Percentiles rank a stretch among this genome's conserved stretches.
phyloP scores from a whole-genome alignment of 1,284 basidiomycete genomes.

The Pterula multifida region DNA sequence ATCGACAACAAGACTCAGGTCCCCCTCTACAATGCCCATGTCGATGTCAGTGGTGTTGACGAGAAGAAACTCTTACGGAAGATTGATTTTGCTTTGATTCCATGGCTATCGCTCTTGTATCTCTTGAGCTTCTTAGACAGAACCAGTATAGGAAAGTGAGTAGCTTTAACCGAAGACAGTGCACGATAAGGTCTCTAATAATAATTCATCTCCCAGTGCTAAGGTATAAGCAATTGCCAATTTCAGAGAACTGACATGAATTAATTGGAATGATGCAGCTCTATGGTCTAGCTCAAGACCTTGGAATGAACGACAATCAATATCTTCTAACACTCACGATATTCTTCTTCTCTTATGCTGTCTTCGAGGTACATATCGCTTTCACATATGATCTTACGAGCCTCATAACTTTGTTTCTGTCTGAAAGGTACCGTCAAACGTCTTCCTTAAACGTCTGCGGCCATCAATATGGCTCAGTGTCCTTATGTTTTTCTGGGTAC shows the following conservation, averaged over 20 bases:
- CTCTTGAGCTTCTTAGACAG: constrained; percentile 68
- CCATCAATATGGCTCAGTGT: constrained; percentile 55
- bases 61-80: constrained; percentile 55
- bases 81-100: constrained; percentile 50
- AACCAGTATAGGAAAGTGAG: constrained; percentile 68
- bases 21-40: constrained; percentile 33
- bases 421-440: constrained; percentile 50
- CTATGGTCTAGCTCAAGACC: constrained; percentile 39
- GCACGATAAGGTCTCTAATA: no score
- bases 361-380: constrained; percentile 37
- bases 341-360: constrained; percentile 40
- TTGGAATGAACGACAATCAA: constrained; percentile 48
- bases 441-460: constrained; percentile 60
- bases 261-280: not conserved
- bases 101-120: constrained; percentile 65
- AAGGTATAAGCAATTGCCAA: constrained; percentile 36
- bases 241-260: constrained; percentile 1
- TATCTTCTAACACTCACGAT: constrained; percentile 55
- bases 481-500: constrained; percentile 46
- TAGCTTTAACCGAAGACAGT: constrained; percentile 7
- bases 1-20: constrained; percentile 4
- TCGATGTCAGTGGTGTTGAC: constrained; percentile 44
- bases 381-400: not conserved
- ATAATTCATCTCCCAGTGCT: no score
- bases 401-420: not conserved